These are phyloP conservation scores for Climacium dendroides DNA, from an alignment of 225 moss, liverwort and hornwort genomes.

Conservation along the genomic window DNA sequence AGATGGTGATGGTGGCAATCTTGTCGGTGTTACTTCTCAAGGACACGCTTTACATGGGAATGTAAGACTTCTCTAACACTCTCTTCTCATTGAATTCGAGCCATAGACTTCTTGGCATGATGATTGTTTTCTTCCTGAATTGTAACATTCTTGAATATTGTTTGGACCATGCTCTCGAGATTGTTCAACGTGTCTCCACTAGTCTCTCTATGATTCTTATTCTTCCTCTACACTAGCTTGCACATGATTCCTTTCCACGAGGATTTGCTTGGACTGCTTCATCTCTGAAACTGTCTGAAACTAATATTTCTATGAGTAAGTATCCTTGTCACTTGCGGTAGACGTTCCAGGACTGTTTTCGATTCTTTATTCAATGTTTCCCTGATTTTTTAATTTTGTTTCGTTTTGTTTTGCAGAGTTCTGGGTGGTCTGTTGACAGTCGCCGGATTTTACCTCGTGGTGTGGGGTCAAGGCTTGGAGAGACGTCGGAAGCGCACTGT, in stretches of 20 bases:
- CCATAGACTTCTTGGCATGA: too few species aligned
- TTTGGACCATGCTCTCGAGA: not conserved
- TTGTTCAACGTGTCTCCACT: too few species aligned
- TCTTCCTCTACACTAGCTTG: too few species aligned
- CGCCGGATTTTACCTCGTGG: conserved; percentile 44
- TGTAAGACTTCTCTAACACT: conserved; percentile 13
- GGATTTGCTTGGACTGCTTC: not conserved
- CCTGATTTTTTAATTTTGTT: too few species aligned
- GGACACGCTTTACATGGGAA: conserved; percentile 81
- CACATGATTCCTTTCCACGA: not conserved
- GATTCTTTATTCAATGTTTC: not conserved
- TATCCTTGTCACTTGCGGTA: too few species aligned
- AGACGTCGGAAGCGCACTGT: conserved; percentile 19
- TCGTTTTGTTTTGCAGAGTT: not conserved
- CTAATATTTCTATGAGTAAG: not conserved
- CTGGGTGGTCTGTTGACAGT: conserved; percentile 31
- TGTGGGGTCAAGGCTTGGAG: conserved; percentile 50
- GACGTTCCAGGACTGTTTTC: not conserved
- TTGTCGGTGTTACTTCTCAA: conserved; percentile 58
- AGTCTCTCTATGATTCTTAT: not conserved
- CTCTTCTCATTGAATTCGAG: not conserved
- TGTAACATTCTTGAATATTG: not conserved
- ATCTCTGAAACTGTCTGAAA: not conserved
- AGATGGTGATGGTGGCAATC: conserved; percentile 62
- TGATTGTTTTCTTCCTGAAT: not conserved